phyloP scores from a whole-genome alignment of 345 rosid genomes.

The Nephelium lappaceum region DNA sequence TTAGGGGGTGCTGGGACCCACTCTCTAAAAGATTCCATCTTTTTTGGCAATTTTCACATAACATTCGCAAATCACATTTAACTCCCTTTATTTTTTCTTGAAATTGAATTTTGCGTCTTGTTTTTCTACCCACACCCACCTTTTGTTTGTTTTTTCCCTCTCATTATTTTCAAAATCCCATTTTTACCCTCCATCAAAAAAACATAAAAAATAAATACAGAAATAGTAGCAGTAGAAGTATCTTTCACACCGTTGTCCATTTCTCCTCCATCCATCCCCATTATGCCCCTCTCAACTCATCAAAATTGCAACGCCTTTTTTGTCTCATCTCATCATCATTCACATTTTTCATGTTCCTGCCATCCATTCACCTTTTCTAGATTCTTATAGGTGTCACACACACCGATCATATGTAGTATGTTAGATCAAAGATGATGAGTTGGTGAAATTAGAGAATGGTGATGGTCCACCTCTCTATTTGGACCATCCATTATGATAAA shows the following conservation, averaged over 20 bases:
- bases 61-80: too few relatives aligned
- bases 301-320: not conserved
- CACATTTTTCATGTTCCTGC: not conserved
- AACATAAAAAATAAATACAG: not conserved
- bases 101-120: not conserved
- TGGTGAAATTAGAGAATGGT: not conserved
- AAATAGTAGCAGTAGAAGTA: too few relatives aligned
- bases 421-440: too few relatives aligned
- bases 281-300: not conserved
- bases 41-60: not conserved
- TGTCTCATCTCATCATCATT: not conserved
- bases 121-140: not conserved
- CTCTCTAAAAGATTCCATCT: slow-evolving; percentile 15
- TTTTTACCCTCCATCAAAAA: not conserved
- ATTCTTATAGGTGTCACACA: not conserved
- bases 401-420: not conserved
- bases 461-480: slow-evolving; percentile 3
- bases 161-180: not conserved
- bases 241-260: not conserved
- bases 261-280: not conserved
- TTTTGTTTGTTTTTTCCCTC: not conserved
- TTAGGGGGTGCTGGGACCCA: slow-evolving; percentile 30
- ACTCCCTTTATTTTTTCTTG: not conserved
- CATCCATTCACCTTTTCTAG: not conserved
- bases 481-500: not conserved